A percentile compares a stretch with the other conserved stretches of the same genome.
These are phyloP conservation scores for Ophiocordyceps camponoti-leonardi DNA, from an alignment of 2,329 filamentous ascomycete genomes.

Conservation along the genomic window DNA sequence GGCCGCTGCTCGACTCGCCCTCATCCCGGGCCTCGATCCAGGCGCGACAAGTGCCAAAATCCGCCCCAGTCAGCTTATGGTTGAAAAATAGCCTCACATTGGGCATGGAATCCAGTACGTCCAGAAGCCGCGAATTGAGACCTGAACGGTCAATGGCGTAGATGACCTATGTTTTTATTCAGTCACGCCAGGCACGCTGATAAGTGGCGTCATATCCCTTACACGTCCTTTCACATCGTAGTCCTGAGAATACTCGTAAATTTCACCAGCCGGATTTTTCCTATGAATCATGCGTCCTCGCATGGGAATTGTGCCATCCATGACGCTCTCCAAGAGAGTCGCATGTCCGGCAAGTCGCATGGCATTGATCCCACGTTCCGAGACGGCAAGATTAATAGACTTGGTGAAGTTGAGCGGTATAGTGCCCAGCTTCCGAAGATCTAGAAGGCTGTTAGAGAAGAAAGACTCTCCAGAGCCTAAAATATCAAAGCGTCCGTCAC, in stretches of 20 bases:
- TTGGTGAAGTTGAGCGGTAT: slow-evolving; percentile 88
- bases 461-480: background rate
- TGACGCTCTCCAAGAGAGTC: slow-evolving; percentile 54
- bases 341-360: slow-evolving; percentile 53
- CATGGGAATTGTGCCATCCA: slow-evolving; percentile 78
- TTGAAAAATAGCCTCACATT: slow-evolving; percentile 90
- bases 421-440: slow-evolving; percentile 69
- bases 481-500: too few relatives aligned
- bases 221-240: slow-evolving; percentile 85
- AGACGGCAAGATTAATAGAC: slow-evolving; percentile 94
- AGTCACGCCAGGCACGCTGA: background rate
- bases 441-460: slow-evolving; percentile 29
- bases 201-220: slow-evolving; percentile 14
- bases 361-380: slow-evolving; percentile 82
- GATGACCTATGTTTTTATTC: slow-evolving; percentile 40
- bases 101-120: slow-evolving; percentile 64
- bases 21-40: slow-evolving; percentile 58
- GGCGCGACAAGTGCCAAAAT: slow-evolving; percentile 62
- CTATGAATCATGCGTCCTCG: slow-evolving; percentile 92
- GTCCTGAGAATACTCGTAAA: slow-evolving; percentile 69
- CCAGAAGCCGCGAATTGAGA: slow-evolving; percentile 69
- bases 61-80: slow-evolving; percentile 81
- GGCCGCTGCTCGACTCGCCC: slow-evolving; percentile 17
- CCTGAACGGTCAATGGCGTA: slow-evolving; percentile 71
- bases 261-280: slow-evolving; percentile 38